Percentiles rank a stretch among this genome's conserved stretches.
phyloP scores from a whole-genome alignment of 805 yeast genomes.

The Candida oleophila region DNA sequence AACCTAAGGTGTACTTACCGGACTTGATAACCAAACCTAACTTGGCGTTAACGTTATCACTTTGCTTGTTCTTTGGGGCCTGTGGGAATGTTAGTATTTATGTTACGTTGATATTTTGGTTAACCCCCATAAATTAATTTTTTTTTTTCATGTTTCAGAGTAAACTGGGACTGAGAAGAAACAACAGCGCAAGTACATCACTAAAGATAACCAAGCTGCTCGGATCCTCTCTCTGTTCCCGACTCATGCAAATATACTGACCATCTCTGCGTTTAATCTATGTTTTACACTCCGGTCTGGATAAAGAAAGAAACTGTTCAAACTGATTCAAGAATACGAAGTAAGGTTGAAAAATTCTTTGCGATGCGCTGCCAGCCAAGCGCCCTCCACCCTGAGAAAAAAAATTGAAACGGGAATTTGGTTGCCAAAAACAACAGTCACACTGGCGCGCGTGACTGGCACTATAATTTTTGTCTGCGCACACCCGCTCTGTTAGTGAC shows the following conservation, averaged over 20 bases:
- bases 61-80: slow-evolving; percentile 96
- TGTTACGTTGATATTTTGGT: too few species aligned
- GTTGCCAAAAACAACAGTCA: slow-evolving; percentile 2
- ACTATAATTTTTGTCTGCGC: too few species aligned
- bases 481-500: too few species aligned
- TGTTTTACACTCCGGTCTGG: slow-evolving; percentile 85
- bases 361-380: too few species aligned
- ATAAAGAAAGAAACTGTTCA: not conserved
- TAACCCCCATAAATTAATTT: not conserved
- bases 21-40: slow-evolving; percentile 97
- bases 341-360: slow-evolving; percentile 6
- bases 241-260: slow-evolving; percentile 52
- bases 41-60: slow-evolving; percentile 96
- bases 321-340: not conserved
- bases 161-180: too few species aligned
- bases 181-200: not conserved
- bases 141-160: not conserved
- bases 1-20: slow-evolving; percentile 99
- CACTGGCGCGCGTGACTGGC: slow-evolving; percentile 1
- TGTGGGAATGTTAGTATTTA: slow-evolving; percentile 44
- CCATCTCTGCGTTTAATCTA: slow-evolving; percentile 90
- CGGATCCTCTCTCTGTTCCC: not conserved
- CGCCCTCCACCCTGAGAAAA: too few species aligned
- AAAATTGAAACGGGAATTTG: not conserved
- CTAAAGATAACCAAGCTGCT: not conserved